phyloP scores from a whole-genome alignment of 2,329 filamentous ascomycete genomes.

The Cytospora piceicola region DNA sequence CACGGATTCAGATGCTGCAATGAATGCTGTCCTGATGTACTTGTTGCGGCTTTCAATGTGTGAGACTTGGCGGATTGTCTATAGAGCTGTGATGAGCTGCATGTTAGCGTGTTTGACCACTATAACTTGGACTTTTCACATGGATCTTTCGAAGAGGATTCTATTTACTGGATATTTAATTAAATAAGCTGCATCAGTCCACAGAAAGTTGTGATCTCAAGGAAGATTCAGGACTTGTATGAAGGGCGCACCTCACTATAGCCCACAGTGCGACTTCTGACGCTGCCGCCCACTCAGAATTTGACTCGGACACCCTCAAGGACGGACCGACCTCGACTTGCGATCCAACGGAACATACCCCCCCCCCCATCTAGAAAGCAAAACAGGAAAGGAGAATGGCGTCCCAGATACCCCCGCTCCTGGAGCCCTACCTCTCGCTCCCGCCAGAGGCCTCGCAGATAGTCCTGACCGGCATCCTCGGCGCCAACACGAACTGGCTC shows the following conservation, averaged over 20 bases:
- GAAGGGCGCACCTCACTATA: neutral
- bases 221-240: neutral
- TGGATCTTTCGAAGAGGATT: too few relatives aligned
- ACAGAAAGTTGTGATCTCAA: neutral
- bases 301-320: constrained; percentile 10
- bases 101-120: neutral
- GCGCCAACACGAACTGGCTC: constrained; percentile 69
- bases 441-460: constrained; percentile 63
- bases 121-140: too few relatives aligned
- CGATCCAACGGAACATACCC: neutral
- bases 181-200: too few relatives aligned
- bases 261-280: constrained; percentile 11
- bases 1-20: neutral
- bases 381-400: constrained; percentile 15
- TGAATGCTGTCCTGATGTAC: neutral
- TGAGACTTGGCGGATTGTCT: neutral
- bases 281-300: constrained; percentile 7
- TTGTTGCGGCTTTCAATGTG: neutral
- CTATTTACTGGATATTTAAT: too few relatives aligned
- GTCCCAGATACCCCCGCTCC: constrained; percentile 58
- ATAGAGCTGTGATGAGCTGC: neutral
- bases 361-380: too few relatives aligned
- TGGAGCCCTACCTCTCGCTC: constrained; percentile 66
- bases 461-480: constrained; percentile 70
- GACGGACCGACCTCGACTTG: neutral